Percentiles rank a stretch among this genome's conserved stretches.
These are phyloP conservation scores for Diaporthe ampelina DNA, from an alignment of 2,329 filamentous ascomycete species.

Conservation along the genomic window DNA sequence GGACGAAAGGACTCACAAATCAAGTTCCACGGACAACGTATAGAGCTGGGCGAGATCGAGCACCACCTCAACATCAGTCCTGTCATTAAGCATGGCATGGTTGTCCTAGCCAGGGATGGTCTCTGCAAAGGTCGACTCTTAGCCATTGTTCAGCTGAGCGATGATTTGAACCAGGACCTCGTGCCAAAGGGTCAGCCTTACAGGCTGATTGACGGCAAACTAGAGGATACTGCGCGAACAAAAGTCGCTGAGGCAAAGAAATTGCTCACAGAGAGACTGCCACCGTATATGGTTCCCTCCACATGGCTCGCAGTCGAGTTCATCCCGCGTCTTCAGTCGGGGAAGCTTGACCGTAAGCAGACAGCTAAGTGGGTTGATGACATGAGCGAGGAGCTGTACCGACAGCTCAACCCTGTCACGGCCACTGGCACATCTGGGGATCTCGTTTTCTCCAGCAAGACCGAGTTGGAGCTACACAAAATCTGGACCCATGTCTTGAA, in stretches of 20 bases:
- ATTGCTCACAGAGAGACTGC: neutral
- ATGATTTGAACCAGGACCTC: neutral
- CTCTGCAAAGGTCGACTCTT: constrained; percentile 12
- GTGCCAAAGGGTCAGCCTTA: constrained; percentile 1
- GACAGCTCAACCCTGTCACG: neutral
- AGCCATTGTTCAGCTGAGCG: constrained; percentile 7
- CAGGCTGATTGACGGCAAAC: neutral
- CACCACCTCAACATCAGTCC: neutral
- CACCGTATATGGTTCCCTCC: neutral
- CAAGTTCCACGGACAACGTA: constrained; percentile 63
- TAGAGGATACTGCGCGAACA: neutral
- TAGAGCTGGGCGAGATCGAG: constrained; percentile 62
- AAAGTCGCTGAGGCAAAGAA: neutral
- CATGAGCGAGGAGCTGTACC: constrained; percentile 19
- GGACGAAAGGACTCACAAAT: constrained; percentile 64
- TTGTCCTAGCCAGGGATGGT: constrained; percentile 7
- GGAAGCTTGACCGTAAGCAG: constrained; percentile 25
- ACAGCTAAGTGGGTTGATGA: constrained; percentile 14
- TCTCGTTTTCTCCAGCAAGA: neutral
- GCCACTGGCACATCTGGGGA: neutral
- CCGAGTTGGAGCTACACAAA: neutral
- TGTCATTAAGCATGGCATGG: neutral
- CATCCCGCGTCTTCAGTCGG: constrained; percentile 8
- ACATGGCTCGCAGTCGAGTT: constrained; percentile 21
- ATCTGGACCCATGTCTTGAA: constrained; percentile 17